Conservation (phyloP, 2,329 filamentous ascomycete genomes). For the Thielaviopsis ethacetica region DNA sequence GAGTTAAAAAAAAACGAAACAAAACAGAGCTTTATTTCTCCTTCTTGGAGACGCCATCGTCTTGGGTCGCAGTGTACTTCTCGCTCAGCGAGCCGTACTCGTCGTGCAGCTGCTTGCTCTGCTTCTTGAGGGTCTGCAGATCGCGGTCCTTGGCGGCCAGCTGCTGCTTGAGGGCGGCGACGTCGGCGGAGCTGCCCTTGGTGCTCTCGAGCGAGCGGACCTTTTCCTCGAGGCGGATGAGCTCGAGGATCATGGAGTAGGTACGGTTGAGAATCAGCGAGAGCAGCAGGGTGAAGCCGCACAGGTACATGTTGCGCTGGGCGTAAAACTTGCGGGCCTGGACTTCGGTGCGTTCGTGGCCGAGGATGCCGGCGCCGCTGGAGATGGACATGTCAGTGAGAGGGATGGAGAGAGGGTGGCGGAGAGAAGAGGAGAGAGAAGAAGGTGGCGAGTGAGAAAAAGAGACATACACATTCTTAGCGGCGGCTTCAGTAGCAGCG, state of each 20-base stretch:
- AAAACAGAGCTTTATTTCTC: conserved; percentile 26
- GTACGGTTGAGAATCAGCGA: conserved; percentile 98
- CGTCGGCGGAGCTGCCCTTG: conserved; percentile 51
- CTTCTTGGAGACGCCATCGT: conserved; percentile 40
- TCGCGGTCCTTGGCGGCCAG: conserved; percentile 68
- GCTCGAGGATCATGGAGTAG: conserved; percentile 91
- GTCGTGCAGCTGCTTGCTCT: conserved; percentile 63
- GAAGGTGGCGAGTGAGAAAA: neutral
- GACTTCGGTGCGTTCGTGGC: conserved; percentile 91
- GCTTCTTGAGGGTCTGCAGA: conserved; percentile 80
- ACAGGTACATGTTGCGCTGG: conserved; percentile 99
- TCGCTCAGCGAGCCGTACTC: conserved; percentile 82
- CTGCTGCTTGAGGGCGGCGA: conserved; percentile 52
- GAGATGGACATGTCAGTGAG: neutral
- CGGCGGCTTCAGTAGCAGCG: conserved; percentile 46
- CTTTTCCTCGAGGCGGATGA: conserved; percentile 81
- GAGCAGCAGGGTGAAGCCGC: conserved; percentile 96
- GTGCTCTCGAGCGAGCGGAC: conserved; percentile 60
- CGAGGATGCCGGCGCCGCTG: conserved; percentile 50
- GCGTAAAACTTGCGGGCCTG: conserved; percentile 99
- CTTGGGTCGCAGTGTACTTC: conserved; percentile 48
- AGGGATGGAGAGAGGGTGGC: neutral
- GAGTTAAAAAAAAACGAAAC: neutral
- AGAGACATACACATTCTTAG: conserved; percentile 25
- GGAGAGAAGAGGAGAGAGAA: no score